Conservation (phyloP, 495 filamentous ascomycete genomes). For the Aspergillus nidulans region DNA sequence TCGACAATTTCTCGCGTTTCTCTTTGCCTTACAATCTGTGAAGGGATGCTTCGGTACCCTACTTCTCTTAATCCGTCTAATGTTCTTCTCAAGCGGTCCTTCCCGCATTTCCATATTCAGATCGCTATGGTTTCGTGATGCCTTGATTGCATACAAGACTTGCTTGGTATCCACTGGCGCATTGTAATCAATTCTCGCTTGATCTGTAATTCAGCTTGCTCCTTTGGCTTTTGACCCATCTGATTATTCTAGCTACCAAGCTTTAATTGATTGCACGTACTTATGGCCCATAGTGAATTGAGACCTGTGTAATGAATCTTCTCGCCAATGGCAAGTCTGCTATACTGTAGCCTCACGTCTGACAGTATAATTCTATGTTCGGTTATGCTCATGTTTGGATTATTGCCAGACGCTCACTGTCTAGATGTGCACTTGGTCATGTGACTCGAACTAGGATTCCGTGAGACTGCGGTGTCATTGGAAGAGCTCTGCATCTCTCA, state of each 20-base stretch:
- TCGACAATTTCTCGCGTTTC: not conserved
- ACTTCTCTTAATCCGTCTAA: not conserved
- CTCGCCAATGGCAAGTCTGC: no score
- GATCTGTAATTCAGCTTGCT: constrained; percentile 1
- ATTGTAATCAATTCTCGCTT: not conserved
- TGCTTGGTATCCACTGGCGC: not conserved
- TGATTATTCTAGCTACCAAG: not conserved
- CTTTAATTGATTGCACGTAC: not conserved
- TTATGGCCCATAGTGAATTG: not conserved
- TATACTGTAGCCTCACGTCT: no score
- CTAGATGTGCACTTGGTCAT: not conserved
- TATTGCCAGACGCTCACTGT: no score
- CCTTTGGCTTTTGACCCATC: not conserved
- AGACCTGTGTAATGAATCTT: not conserved
- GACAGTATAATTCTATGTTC: no score
- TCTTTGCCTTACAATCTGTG: not conserved
- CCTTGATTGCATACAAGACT: not conserved
- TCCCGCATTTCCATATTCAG: not conserved
- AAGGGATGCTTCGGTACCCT: not conserved
- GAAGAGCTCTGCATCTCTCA: not conserved
- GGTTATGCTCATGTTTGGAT: no score
- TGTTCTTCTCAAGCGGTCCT: not conserved
- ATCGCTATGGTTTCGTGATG: not conserved
- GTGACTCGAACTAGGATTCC: not conserved
- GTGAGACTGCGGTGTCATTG: not conserved